phyloP scores from a whole-genome alignment of 106 monocot genomes.

The Triglochin maritima region DNA sequence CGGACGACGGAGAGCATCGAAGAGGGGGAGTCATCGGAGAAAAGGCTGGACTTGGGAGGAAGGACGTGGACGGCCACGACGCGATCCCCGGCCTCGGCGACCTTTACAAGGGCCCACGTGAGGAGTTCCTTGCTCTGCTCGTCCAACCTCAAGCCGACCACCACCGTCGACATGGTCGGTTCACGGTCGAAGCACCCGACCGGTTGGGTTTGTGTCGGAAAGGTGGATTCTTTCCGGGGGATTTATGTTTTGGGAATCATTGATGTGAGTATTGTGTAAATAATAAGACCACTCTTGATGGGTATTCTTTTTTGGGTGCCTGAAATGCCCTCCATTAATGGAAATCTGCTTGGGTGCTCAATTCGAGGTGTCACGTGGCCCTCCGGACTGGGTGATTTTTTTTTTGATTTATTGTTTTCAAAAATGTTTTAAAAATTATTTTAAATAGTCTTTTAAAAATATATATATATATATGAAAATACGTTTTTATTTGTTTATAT shows the following conservation, averaged over 20 bases:
- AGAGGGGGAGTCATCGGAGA: conserved; percentile 11
- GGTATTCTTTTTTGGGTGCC: no score
- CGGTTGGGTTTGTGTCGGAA: no score
- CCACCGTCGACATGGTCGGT: conserved; percentile 15
- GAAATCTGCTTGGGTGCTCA: no score
- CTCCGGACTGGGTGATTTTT: no score
- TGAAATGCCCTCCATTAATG: no score
- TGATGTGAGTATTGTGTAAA: neutral
- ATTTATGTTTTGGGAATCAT: neutral
- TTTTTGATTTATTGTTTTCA: no score
- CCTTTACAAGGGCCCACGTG: conserved; percentile 63
- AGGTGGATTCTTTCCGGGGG: no score
- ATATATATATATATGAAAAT: no score
- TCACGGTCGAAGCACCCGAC: neutral
- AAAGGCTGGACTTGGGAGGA: conserved; percentile 5
- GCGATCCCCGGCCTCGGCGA: conserved; percentile 33
- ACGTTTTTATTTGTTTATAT: no score
- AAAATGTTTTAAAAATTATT: no score
- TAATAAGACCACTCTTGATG: neutral
- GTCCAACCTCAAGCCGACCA: conserved; percentile 49
- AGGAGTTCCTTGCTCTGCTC: conserved; percentile 40
- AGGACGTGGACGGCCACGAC: conserved; percentile 49
- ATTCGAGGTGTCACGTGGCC: no score
- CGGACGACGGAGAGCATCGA: conserved; percentile 28
- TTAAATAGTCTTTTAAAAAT: no score